Evolutionary conservation across 2,329 filamentous ascomycete genomes (phyloP), one percentile per base, ranked within the genome.

Genomic region (Alternaria sp.): DNA sequence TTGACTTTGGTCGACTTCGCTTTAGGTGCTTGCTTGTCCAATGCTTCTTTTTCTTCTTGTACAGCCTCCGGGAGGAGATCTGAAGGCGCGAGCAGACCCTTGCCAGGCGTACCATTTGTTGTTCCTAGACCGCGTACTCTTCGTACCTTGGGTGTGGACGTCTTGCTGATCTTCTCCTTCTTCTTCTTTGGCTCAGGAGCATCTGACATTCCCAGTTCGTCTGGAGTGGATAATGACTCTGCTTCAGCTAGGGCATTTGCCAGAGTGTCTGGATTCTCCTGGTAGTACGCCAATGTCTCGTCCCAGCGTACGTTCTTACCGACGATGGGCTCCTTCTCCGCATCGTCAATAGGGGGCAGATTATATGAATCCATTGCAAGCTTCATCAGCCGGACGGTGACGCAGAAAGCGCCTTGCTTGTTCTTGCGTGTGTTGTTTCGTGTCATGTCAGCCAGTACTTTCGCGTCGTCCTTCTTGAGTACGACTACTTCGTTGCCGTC

Each of bases 391-490:
- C 80, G 76, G 8, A 80, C 64, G n/a, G 69, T 73, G 44, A 83
- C 82, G 53, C 80, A 70, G 24, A 84, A 64, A 16, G 79, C 76
- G 24, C 79, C 80, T 46, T 80, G 79, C 59, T 84, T 85, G 70
- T 85, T 85, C 69, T 81, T 82, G 41, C 80, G 76, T 8, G 83
- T 85, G 65, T 85, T 85, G 51, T 72, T 74, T 34, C 79, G 77
- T 1, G 83, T 85, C 16, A 79, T 54, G 11, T 79, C 68, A 11
- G 81, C 77, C 8, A 84, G 69, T 57, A 83, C 80, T 60, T 85
- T 83, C 16, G 82, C 81, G 58, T 85, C 82, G 6, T 79, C 80
- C 63, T 80, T 80, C 70, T 82, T 83, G 32, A 84, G 74, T 9
- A 81, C 70, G 7, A 84, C 77, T 5, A 78, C 79, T 57, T 81